Evolutionary conservation across 2,329 filamentous ascomycete species (phyloP).

Genomic region (Hymenoscyphus occultus): DNA sequence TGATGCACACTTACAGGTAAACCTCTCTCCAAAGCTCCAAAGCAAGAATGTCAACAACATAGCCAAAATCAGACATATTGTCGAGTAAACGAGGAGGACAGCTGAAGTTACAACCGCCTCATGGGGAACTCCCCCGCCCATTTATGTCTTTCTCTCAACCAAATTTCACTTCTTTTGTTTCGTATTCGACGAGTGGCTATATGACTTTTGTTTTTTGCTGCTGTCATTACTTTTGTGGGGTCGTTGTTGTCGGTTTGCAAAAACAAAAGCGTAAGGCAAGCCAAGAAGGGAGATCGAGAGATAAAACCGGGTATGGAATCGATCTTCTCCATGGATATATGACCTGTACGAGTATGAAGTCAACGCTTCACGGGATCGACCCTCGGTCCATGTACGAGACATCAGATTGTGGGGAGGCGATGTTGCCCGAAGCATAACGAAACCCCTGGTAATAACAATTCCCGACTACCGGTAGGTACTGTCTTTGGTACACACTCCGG

Average conservation of each 20-base stretch:
- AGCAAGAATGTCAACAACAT: slow-evolving; percentile 30
- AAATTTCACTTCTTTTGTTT: not conserved
- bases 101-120: slow-evolving; percentile 30
- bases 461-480: not conserved
- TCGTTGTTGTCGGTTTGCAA: not conserved
- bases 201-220: not conserved
- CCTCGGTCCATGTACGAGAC: not conserved
- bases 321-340: slow-evolving; percentile 13
- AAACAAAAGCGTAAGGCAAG: not conserved
- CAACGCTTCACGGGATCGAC: slow-evolving; percentile 9
- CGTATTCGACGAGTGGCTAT: not conserved
- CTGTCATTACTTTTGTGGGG: not conserved
- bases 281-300: not conserved
- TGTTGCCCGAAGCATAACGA: slow-evolving; percentile 3
- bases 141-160: slow-evolving; percentile 5
- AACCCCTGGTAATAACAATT: not conserved
- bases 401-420: not conserved
- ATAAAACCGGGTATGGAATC: not conserved
- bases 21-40: slow-evolving; percentile 34
- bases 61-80: slow-evolving; percentile 27
- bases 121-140: slow-evolving; percentile 26
- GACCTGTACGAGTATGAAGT: slow-evolving; percentile 2
- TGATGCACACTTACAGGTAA: slow-evolving; percentile 27
- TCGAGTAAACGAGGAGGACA: slow-evolving; percentile 33
- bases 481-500: slow-evolving; percentile 1